Evolutionary conservation across 768 basidiomycete species (phyloP).

Genomic region (Pleurotus tuoliensis): DNA sequence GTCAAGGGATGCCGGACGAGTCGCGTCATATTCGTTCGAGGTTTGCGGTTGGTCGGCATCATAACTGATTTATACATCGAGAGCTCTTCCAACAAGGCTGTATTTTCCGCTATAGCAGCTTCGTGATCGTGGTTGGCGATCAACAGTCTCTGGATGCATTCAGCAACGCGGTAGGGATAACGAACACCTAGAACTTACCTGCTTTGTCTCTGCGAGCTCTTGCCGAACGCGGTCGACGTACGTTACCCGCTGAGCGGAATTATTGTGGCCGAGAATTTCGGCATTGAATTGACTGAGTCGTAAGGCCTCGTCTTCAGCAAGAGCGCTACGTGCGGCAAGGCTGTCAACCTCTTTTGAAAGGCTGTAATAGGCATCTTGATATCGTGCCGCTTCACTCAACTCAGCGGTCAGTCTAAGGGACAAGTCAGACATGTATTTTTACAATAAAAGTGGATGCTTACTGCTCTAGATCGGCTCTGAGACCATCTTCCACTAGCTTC

Average conservation of each 20-base stretch:
- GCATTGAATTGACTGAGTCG: constrained; percentile 80
- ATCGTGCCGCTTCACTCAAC: constrained; percentile 56
- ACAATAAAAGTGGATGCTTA: constrained; percentile 29
- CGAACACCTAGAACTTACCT: constrained; percentile 45
- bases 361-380: constrained; percentile 67
- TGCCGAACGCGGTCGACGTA: constrained; percentile 82
- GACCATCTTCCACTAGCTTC: constrained; percentile 62
- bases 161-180: not conserved
- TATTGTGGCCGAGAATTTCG: constrained; percentile 79
- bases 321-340: constrained; percentile 64
- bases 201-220: constrained; percentile 78
- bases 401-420: constrained; percentile 39
- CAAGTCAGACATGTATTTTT: not conserved
- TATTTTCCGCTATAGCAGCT: constrained; percentile 34
- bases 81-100: constrained; percentile 49
- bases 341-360: constrained; percentile 61
- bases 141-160: constrained; percentile 40
- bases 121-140: constrained; percentile 47
- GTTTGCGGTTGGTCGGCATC: constrained; percentile 45
- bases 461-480: constrained; percentile 68
- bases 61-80: constrained; percentile 58
- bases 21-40: constrained; percentile 50
- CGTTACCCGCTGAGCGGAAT: constrained; percentile 80
- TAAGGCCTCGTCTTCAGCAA: constrained; percentile 78
- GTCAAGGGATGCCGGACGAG: constrained; percentile 45